Evolutionary conservation across 1,284 basidiomycete species (phyloP), one percentile per base, ranked within the genome.

Genomic region (Trichosporon sp.): DNA sequence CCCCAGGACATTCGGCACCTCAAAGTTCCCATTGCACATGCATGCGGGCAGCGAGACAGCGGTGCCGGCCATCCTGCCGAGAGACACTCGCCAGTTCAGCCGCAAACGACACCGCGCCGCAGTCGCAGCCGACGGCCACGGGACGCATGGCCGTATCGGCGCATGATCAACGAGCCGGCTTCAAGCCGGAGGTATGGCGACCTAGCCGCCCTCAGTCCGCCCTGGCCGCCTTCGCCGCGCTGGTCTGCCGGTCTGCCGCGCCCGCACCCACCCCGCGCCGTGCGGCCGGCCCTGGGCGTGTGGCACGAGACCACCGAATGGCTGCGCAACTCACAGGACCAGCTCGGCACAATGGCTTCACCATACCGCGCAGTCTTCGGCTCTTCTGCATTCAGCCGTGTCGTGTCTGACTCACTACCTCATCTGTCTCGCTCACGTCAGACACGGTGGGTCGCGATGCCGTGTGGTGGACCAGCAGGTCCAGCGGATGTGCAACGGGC

Each of bases 401-500:
- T 8, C 51, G 10, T 54, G 51, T 54, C 51, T 54, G 21, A 54
- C 19, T 26, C 51, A 10, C 51, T 8, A 16, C 19, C 19, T 54
- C 51, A 54, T 54, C 51, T 54, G 51, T 54, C 19, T 54, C 51
- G 51, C 51, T 54, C 51, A 26, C 51, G 8, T 11, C 51, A 54
- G 51, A 21, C 19, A 26, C 4, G 8, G 51, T 54, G 51, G 51
- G 19, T 21, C 51, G n/a, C 51, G 16, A 19, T 48, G 46, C 46
- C 5, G 10, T 48, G 8, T 4, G 16, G 4, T 19, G 46, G 19
- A 48, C 8, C 38, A 12, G 38, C 12, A 10, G 38, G 12, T 40
- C 8, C 35, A 37, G 8, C 35, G 1, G 35, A 43, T 16, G 40
- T n/a, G 43, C 40, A 14, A 14, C 40, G 40, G 10, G 40, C 40